Conservation (phyloP, 495 filamentous ascomycete species). For the Clavariopsis aquatica region DNA sequence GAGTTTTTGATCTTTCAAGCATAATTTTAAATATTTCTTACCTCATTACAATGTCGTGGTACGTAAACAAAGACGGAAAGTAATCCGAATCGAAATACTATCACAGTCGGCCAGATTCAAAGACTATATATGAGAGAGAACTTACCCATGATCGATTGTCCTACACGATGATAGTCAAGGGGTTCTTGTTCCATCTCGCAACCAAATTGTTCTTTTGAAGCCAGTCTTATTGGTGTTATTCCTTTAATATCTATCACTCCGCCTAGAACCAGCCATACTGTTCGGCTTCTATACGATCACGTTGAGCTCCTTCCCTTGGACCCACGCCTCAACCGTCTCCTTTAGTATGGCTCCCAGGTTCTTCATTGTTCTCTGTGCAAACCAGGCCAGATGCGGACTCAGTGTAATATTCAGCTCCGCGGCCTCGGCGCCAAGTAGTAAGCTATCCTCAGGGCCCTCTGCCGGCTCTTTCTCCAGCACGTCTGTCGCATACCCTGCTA, state of each 20-base stretch:
- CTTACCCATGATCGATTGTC: no score
- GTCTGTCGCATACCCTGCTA: slow-evolving; percentile 58
- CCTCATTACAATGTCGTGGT: no score
- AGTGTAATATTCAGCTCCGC: slow-evolving; percentile 39
- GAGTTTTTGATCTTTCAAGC: no score
- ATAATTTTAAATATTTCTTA: no score
- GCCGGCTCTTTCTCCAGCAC: slow-evolving; percentile 58
- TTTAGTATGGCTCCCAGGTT: slow-evolving; percentile 28
- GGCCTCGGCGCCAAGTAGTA: slow-evolving; percentile 34
- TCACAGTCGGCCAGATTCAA: no score
- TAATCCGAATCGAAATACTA: no score
- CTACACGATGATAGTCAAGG: no score
- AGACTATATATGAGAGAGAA: no score
- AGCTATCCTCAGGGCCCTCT: slow-evolving; percentile 34
- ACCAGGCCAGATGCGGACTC: slow-evolving; percentile 43
- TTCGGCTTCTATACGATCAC: slow-evolving; percentile 20
- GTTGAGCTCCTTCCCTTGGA: slow-evolving; percentile 18
- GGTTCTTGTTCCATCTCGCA: no score
- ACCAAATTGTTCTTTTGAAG: no score
- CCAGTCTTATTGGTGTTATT: no score
- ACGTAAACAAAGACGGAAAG: no score
- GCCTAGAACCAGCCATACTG: background rate
- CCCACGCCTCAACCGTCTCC: slow-evolving; percentile 33
- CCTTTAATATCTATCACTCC: background rate
- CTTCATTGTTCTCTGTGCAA: slow-evolving; percentile 34